A percentile compares a stretch with the other conserved stretches of the same genome.
Evolutionary conservation across 108 stramenopile species (phyloP).

Genomic region (Cyclostephanos tholiformis): DNA sequence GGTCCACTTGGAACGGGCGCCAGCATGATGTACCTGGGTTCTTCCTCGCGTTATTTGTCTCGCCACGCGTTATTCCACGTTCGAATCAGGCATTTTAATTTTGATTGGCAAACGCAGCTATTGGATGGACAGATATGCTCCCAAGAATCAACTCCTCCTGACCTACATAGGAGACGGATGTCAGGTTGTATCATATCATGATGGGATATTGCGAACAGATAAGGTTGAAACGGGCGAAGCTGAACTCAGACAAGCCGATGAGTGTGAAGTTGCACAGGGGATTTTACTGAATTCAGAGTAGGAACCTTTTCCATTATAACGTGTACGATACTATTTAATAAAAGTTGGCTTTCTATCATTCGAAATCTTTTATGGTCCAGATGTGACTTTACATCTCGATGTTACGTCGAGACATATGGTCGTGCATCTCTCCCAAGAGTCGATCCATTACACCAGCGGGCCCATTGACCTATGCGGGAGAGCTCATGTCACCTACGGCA

Average conservation of each 20-base stretch:
- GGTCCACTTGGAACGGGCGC: constrained; percentile 55
- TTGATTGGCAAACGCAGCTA: constrained; percentile 22
- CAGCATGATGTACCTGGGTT: too few species aligned
- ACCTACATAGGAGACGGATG: constrained; percentile 43
- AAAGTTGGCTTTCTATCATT: too few species aligned
- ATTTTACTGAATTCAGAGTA: constrained; percentile 42
- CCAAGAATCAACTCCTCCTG: constrained; percentile 44
- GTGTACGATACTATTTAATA: too few species aligned
- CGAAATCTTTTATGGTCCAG: too few species aligned
- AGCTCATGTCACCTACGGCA: too few species aligned
- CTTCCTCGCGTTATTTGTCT: background rate
- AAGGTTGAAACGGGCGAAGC: constrained; percentile 23
- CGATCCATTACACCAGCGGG: too few species aligned
- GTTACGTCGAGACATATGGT: too few species aligned
- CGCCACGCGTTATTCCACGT: constrained; percentile 6
- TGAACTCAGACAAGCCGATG: constrained; percentile 10
- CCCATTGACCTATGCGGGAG: too few species aligned
- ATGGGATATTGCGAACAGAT: constrained; percentile 50
- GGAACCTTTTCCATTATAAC: too few species aligned
- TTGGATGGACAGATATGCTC: constrained; percentile 49
- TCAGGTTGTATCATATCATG: constrained; percentile 47
- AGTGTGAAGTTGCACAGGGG: constrained; percentile 16
- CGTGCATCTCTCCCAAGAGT: too few species aligned
- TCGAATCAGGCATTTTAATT: background rate
- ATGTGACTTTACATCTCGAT: too few species aligned